Base-by-base conservation (phyloP, 1,284 basidiomycete species). In the Pterulicium gracile region DNA sequence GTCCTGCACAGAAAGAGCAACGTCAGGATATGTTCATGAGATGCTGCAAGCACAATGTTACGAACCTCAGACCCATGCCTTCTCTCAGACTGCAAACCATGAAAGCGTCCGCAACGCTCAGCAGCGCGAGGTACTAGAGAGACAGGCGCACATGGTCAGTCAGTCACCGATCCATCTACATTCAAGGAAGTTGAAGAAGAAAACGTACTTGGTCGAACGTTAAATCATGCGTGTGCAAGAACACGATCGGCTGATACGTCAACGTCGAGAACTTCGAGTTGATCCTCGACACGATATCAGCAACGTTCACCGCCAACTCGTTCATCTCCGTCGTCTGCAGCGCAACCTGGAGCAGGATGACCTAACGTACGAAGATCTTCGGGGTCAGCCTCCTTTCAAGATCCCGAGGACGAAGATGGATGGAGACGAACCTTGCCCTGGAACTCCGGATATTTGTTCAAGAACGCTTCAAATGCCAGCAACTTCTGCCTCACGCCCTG, bases 161-260 rank as follows among this genome's bases (percentile, higher is more conserved):
- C 27, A 32, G 27, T 32, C 10, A 32, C n/a, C 7, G 27, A 32
- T 10, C 27, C 27, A 32, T 32, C 27, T 32, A 32, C 10, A n/a
- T 32, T 10, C 7, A 32, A n/a, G 10, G 7, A n/a, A n/a, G 27
- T 32, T 10, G n/a, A 32, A n/a, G 10, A 10, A n/a, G 27, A 32
- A 10, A n/a, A 32, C 27, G 27, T 32, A 32, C 27, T 32, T 32
- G 27, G n/a, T 32, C 78, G 60, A 92, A 92, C 2, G 85, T 91
- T 50, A 93, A 68, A 55, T 92, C 89, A 55, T 88, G 83, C 0
- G 86, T 89, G 57, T 91, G 89, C 44, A 93, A 61, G 65, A 93
- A 91, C 15, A 93, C 84, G 44, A 92, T 77, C 3, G 90, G 90
- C 59, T 90, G 87, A 59, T 91, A 93, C 0, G 88, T 90, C 49